Base-by-base conservation (phyloP, 768 basidiomycete genomes). In the Punctularia strigosozonata region DNA sequence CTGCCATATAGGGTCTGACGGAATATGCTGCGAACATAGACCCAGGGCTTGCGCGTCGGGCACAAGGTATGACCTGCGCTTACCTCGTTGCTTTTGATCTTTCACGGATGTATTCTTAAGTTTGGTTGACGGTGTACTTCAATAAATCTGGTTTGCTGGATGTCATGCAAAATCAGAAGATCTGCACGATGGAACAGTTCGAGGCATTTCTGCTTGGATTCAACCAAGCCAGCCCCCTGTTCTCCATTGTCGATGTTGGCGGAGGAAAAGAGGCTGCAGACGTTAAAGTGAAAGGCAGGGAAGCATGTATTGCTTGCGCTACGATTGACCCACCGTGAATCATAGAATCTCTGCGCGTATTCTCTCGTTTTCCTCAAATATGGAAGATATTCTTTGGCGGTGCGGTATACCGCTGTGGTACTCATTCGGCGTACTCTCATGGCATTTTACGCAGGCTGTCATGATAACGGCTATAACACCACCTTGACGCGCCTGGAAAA, bases 301-400 rank as follows among this genome's bases (percentile, higher is more conserved):
- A 24, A 3, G 26, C 6, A 22, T 31, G 33, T 24, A 19, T 32
- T 2, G n/a, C 37, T 40, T n/a, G 25, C 12, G 36, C n/a, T 15
- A 33, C n/a, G 12, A 15, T 17, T 10, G 14, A 32, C 20, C 4
- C 38, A 4, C 15, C 8, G 7, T 4, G 14, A 28, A 17, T 25
- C 20, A 10, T 30, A 56, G 57, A 68, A 44, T 68, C 69, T 47
- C 63, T 82, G 23, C 70, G 75, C 46, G 71, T 76, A 43, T 75
- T 76, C 48, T 71, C 75, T 32, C 70, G 68, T 35, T 49, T 54
- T 45, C 62, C 63, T 4, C 66, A 65, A 41, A 63, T 55, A 7
- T 46, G 51, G 2, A 56, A 52, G 36, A 56, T 67, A 12, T 64
- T 64, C 52, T 64, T 67, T 31, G 66, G 61, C 36, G 59, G 62